These are phyloP conservation scores for Pyrus betulifolia DNA, from an alignment of 306 rosid genomes.

Conservation along the genomic window DNA sequence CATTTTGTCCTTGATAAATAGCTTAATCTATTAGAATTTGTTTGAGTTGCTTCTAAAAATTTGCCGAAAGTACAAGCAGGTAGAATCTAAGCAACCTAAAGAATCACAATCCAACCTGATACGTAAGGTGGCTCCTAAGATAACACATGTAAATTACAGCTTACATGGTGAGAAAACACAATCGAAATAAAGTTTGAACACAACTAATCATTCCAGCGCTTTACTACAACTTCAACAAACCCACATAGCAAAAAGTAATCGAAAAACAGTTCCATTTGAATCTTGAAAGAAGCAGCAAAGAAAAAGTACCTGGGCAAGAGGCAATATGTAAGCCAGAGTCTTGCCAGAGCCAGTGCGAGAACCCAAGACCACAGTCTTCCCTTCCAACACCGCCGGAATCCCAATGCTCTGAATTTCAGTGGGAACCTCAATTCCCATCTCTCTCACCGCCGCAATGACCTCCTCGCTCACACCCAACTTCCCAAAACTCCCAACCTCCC, in stretches of 20 bases:
- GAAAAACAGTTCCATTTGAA: background rate
- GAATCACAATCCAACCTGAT: background rate
- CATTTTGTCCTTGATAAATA: background rate
- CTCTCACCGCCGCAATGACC: slow-evolving; percentile 65
- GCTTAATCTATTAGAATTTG: background rate
- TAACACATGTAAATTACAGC: background rate
- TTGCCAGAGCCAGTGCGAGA: slow-evolving; percentile 98
- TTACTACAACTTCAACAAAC: background rate
- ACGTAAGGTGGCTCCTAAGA: background rate
- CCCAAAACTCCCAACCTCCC: slow-evolving; percentile 47
- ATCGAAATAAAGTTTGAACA: background rate
- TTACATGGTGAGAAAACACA: background rate
- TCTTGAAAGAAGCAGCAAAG: background rate
- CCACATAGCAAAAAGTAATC: background rate
- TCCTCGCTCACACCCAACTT: slow-evolving; percentile 67
- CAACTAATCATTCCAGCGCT: background rate
- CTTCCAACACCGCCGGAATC: slow-evolving; percentile 75
- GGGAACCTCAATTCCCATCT: slow-evolving; percentile 72
- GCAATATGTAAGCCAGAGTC: slow-evolving; percentile 88
- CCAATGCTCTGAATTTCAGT: slow-evolving; percentile 94
- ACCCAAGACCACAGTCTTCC: slow-evolving; percentile 77
- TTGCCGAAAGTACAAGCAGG: background rate
- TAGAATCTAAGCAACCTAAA: background rate
- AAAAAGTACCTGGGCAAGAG: slow-evolving; percentile 73
- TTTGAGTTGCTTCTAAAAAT: background rate